phyloP scores from a whole-genome alignment of 495 filamentous ascomycete species.

The Annulohypoxylon stygium region DNA sequence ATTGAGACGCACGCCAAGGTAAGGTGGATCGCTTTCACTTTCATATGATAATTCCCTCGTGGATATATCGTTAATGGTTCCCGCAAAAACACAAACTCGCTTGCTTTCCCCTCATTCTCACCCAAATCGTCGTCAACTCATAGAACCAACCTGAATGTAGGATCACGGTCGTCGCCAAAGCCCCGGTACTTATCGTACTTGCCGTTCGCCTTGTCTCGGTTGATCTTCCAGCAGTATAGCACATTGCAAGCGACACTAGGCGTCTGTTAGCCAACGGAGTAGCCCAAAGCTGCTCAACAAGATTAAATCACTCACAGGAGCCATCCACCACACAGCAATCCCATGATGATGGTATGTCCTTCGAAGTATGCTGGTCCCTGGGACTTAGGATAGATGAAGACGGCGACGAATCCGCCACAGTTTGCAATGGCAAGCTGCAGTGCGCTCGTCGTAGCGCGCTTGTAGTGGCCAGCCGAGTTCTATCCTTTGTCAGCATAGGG shows the following conservation, averaged over 20 bases:
- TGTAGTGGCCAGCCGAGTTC: constrained; percentile 63
- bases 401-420: constrained; percentile 65
- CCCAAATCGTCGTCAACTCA: constrained; percentile 48
- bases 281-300: not conserved
- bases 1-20: constrained; percentile 1
- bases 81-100: constrained; percentile 4
- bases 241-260: constrained; percentile 73
- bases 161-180: constrained; percentile 75
- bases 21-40: constrained; percentile 6
- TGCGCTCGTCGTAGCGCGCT: constrained; percentile 59
- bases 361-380: constrained; percentile 63
- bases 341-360: constrained; percentile 71
- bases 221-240: constrained; percentile 74
- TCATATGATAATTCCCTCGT: constrained; percentile 15
- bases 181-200: constrained; percentile 71
- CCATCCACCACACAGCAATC: constrained; percentile 71
- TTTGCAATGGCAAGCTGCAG: constrained; percentile 65
- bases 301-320: constrained; percentile 67
- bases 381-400: constrained; percentile 69
- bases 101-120: not conserved
- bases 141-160: constrained; percentile 72
- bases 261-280: constrained; percentile 31
- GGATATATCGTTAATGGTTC: not conserved
- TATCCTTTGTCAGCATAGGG: constrained; percentile 26
- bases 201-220: constrained; percentile 71